Conservation (phyloP, 495 filamentous ascomycete species). For the Aspergillus coremiiformis region DNA sequence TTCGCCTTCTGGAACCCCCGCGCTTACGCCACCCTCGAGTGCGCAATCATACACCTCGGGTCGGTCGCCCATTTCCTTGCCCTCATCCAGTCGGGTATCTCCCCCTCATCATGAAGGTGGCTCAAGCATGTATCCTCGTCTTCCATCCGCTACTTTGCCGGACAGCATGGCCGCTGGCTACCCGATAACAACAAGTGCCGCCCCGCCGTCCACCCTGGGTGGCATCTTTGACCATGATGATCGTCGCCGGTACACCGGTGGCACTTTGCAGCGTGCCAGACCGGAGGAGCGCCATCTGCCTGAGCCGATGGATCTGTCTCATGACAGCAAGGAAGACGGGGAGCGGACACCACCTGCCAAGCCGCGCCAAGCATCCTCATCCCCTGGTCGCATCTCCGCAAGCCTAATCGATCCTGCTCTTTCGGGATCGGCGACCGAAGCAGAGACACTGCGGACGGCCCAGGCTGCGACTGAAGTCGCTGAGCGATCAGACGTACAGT, state of each 20-base stretch:
- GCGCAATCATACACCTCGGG: slow-evolving; percentile 75
- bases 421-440: slow-evolving; percentile 30
- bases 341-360: slow-evolving; percentile 40
- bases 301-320: slow-evolving; percentile 50
- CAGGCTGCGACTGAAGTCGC: slow-evolving; percentile 41
- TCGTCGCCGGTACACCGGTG: slow-evolving; percentile 79
- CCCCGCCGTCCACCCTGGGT: slow-evolving; percentile 70
- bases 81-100: slow-evolving; percentile 51
- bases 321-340: slow-evolving; percentile 41
- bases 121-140: slow-evolving; percentile 72
- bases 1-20: slow-evolving; percentile 61
- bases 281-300: slow-evolving; percentile 33
- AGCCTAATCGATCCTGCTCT: slow-evolving; percentile 51
- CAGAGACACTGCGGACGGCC: slow-evolving; percentile 38
- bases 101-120: slow-evolving; percentile 57
- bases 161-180: slow-evolving; percentile 49
- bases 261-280: slow-evolving; percentile 70
- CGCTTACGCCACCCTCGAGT: slow-evolving; percentile 85
- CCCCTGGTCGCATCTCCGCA: slow-evolving; percentile 38
- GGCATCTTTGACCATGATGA: slow-evolving; percentile 73
- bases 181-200: slow-evolving; percentile 54
- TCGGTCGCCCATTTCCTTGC: slow-evolving; percentile 70
- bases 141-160: slow-evolving; percentile 64
- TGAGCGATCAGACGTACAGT: slow-evolving; percentile 57
- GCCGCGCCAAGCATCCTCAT: slow-evolving; percentile 32